Evolutionary conservation across 306 rosid species (phyloP).

Genomic region (Vigna angularis): DNA sequence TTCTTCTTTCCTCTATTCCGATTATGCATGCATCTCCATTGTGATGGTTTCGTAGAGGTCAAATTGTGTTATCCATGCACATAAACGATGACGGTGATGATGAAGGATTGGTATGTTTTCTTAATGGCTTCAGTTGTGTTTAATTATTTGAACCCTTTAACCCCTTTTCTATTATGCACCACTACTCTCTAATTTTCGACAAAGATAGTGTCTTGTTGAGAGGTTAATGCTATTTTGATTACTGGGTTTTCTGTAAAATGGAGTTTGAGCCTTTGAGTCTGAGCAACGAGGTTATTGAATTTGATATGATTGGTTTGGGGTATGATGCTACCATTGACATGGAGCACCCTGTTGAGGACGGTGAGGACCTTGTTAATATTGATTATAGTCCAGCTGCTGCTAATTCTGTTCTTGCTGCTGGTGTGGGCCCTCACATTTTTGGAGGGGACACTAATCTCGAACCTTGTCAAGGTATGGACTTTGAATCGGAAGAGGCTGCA

Average conservation of each 20-base stretch:
- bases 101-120: not conserved
- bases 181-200: not conserved
- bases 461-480: slow-evolving; percentile 60
- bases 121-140: not conserved
- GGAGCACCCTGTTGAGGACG: slow-evolving; percentile 50
- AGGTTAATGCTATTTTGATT: slow-evolving; percentile 31
- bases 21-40: slow-evolving; percentile 13
- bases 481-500: slow-evolving; percentile 69
- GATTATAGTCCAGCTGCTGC: slow-evolving; percentile 11
- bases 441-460: slow-evolving; percentile 50
- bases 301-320: slow-evolving; percentile 59
- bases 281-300: slow-evolving; percentile 53
- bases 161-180: slow-evolving; percentile 8
- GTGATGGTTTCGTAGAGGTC: slow-evolving; percentile 6
- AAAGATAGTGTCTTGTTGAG: slow-evolving; percentile 26
- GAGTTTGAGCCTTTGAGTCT: slow-evolving; percentile 57
- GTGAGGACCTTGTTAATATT: slow-evolving; percentile 44
- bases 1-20: slow-evolving; percentile 6
- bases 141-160: slow-evolving; percentile 29
- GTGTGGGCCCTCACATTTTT: slow-evolving; percentile 34
- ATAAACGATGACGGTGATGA: slow-evolving; percentile 1
- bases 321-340: slow-evolving; percentile 48
- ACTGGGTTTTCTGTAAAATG: slow-evolving; percentile 43
- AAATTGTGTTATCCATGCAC: slow-evolving; percentile 33
- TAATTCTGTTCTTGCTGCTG: not conserved